A percentile compares a stretch with the other conserved stretches of the same genome.
Conservation (phyloP, 345 rosid species). For the Brassica cretica region DNA sequence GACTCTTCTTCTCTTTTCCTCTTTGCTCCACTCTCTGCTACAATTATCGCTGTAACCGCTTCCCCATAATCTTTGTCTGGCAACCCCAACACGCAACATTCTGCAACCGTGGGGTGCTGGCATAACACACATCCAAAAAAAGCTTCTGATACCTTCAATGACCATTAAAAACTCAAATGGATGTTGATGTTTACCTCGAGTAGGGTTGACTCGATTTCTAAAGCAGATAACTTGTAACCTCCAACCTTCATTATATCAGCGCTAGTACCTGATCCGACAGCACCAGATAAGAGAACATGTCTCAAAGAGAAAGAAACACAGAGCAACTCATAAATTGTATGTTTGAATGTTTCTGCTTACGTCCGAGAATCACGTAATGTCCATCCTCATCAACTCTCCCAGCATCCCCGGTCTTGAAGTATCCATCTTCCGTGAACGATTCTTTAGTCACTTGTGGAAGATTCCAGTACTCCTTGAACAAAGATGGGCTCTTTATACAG, state of each 20-base stretch:
- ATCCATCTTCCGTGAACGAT: conserved; percentile 83
- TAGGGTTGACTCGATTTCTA: conserved; percentile 92
- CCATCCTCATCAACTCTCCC: conserved; percentile 87
- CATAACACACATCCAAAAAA: conserved; percentile 6
- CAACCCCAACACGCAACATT: conserved; percentile 91
- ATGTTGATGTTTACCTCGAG: conserved; percentile 62
- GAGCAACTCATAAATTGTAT: not conserved
- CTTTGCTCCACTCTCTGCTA: conserved; percentile 55
- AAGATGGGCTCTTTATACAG: conserved; percentile 86
- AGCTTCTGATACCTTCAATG: too few species aligned
- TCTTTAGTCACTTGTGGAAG: conserved; percentile 88
- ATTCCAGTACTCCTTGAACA: conserved; percentile 95
- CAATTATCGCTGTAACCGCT: conserved; percentile 70
- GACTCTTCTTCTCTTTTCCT: conserved; percentile 47
- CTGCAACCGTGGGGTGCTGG: conserved; percentile 85
- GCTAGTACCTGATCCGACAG: conserved; percentile 62
- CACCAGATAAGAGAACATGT: conserved; percentile 18
- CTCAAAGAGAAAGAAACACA: conserved; percentile 9
- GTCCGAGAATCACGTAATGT: conserved; percentile 85
- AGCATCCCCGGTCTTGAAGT: conserved; percentile 96
- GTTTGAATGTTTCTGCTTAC: conserved; percentile 49
- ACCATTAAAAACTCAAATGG: not conserved
- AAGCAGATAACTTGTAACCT: conserved; percentile 93
- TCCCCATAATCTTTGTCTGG: conserved; percentile 90
- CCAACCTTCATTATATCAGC: conserved; percentile 99